Base-by-base conservation (phyloP, 495 filamentous ascomycete genomes). In the Trichoderma gamsii region DNA sequence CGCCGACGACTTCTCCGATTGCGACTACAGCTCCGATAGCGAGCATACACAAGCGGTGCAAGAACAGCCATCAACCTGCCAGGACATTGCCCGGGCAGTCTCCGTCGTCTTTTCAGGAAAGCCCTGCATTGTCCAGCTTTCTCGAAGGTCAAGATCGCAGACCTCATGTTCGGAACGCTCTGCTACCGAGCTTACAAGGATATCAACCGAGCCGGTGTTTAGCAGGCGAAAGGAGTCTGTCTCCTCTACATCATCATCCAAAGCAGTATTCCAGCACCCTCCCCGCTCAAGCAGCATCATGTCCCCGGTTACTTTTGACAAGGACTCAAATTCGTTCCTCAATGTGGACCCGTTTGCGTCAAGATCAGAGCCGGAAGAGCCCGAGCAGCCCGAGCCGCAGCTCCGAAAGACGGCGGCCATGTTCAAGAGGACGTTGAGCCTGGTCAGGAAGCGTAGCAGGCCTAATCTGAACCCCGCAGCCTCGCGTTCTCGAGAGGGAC, bases 1-100 rank as follows among this genome's bases (percentile, higher is more conserved):
- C 35, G 78, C 81, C 29, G 81, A 82, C 70, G 81, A 82, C 72
- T 81, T 80, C 63, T 84, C 81, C 64, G 81, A 83, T 70, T 80
- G 79, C 71, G 80, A 75, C 71, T 82, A 75, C 73, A 81, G 83
- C 66, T 80, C 80, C 23, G 67, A 68, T 21, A 25, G 35, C 13
- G 67, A 64, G 59, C 13, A 79, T 76, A 8, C 73, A 75, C 16
- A 69, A 46, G 66, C 21, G 13, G 16, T 35, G 21, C 51, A 15
- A 18, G 52, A 72, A 32, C 69, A 75, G 35, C 71, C 80, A 38
- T 73, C 52, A 70, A 82, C 79, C 69, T 76, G 80, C 56, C 80
- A 84, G 73, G 79, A 76, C 64, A 83, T 78, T 3, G 81, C 81
- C 0, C 72, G 81, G 41, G 78, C 76, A n/a, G 81, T 84, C 6